A percentile compares a stretch with the other conserved stretches of the same genome.
Evolutionary conservation across 2,329 filamentous ascomycete species (phyloP).

Genomic region (Diplocarpon rosae): DNA sequence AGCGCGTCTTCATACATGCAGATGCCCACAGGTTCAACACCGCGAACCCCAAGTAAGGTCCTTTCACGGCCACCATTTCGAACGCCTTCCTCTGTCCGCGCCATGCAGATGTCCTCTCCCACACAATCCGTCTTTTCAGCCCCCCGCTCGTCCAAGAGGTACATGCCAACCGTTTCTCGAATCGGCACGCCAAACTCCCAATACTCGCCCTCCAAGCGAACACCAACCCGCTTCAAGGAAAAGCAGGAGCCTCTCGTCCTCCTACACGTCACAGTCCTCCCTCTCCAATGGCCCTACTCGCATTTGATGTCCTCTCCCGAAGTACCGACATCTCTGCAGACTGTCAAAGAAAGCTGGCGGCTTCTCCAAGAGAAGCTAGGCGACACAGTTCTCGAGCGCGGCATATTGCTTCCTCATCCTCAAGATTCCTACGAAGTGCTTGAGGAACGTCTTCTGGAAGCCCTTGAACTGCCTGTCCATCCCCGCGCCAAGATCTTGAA

Average conservation of each 20-base stretch:
- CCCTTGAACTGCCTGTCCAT: slow-evolving; percentile 55
- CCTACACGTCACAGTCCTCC: slow-evolving; percentile 66
- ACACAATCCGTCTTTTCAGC: slow-evolving; percentile 46
- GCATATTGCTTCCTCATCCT: slow-evolving; percentile 66
- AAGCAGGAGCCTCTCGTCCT: slow-evolving; percentile 59
- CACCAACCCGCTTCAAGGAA: slow-evolving; percentile 45
- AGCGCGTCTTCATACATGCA: slow-evolving; percentile 25
- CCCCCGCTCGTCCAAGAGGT: slow-evolving; percentile 41
- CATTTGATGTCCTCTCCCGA: slow-evolving; percentile 38
- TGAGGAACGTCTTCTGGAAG: slow-evolving; percentile 66
- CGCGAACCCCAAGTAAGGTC: slow-evolving; percentile 33
- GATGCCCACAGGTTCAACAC: slow-evolving; percentile 29
- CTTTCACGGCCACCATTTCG: slow-evolving; percentile 55
- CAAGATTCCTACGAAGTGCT: slow-evolving; percentile 71
- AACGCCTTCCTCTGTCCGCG: slow-evolving; percentile 57
- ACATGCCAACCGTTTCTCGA: slow-evolving; percentile 39
- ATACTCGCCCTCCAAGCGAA: slow-evolving; percentile 27
- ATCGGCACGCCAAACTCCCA: slow-evolving; percentile 40
- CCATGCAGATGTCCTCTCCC: slow-evolving; percentile 62
- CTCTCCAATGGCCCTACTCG: slow-evolving; percentile 55
- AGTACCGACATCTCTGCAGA: slow-evolving; percentile 36
- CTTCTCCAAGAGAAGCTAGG: slow-evolving; percentile 59
- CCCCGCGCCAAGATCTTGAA: slow-evolving; percentile 59
- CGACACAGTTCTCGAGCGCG: slow-evolving; percentile 63
- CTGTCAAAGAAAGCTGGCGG: slow-evolving; percentile 51